Evolutionary conservation across 805 yeast species (phyloP), one percentile per base, ranked within the genome.

Genomic region (Ogataea chonburiensis): DNA sequence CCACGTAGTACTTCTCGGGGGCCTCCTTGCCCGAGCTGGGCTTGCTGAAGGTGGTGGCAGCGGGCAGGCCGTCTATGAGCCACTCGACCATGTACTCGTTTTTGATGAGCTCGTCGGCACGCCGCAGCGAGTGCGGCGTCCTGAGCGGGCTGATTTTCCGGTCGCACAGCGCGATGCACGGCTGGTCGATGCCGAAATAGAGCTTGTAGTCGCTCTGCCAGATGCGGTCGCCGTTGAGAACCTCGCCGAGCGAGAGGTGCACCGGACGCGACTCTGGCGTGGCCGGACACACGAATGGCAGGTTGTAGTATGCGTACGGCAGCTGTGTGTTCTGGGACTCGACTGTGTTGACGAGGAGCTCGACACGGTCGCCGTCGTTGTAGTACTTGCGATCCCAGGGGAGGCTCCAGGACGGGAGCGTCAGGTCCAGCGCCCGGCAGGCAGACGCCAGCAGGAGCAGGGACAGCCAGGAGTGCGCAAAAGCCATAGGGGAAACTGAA

Each of bases 1-100:
- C 77, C 5, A 87, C 82, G 50, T 87, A 87, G 60, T 81, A 84
- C 29, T 60, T 57, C 49, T 83, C 79, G 10, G 49, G 43, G 9
- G 37, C 34, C 45, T 75, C 73, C 13, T 73, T 67, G 31, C 71
- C 72, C 9, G 71, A 75, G 6, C 74, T 71, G 5, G 73, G 67
- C 17, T 76, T 71, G 21, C 81, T 74, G 46, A 81, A 83, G 0
- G 95, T 82, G 0, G 96, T 86, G 1, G 95, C 91, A 6, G 93
- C 94, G 0, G 96, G 96, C 21, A 87, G 63, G 15, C 80, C 85
- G 61, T 88, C 96, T 11, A 87, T 66, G 17, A 75, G 60, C 96
- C 96, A 87, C 52, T 87, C 89, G 10, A 75, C 88, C 35, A 81
- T 80, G 50, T 87, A 87, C 3, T 84, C 84, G 35, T 79, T 64